Base-by-base conservation (phyloP, 2,329 filamentous ascomycete genomes). In the Hymenoscyphus occultus region DNA sequence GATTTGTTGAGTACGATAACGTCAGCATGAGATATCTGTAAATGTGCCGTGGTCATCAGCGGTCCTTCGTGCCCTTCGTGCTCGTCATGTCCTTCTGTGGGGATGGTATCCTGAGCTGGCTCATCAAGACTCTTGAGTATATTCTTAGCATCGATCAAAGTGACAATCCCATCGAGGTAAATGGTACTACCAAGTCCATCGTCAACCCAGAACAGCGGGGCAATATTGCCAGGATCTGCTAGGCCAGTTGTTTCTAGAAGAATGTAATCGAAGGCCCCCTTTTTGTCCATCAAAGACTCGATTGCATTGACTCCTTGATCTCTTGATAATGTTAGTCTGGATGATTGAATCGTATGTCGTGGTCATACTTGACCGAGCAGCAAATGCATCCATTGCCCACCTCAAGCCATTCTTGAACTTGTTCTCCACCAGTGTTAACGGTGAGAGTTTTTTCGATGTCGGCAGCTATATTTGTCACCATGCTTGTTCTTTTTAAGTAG, bases 361-460 rank as follows among this genome's bases (percentile, higher is more conserved):
- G 35, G n/a, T 48, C 60, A 60, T 82, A 93, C 88, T 97, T 99
- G 72, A 98, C 93, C 2, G 93, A 96, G 79, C 95, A 99, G 80
- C 95, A 99, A 70, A 99, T 93, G 76, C 95, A 99, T 68, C 95
- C 95, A 72, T 99, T 99, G 61, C 92, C 93, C 62, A 99, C 87
- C 68, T 97, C 93, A 35, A 99, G 86, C 91, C 96, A 99, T 81
- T 97, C 93, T 75, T 95, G 90, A 6, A 94, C 91, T 74, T 92
- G 85, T 74, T 94, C 86, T 48, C 88, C 90, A 65, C 89, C 90
- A 75, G 93, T 88, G 76, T 90, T 96, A 71, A 99, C 88, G 0
- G 94, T 98, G 68, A 99, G 83, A 56, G 93, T 93, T 76, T 97
- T 97, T 77, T 99, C 95, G 69, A 99, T 97, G 74, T 98, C 94